phyloP scores from a whole-genome alignment of 2,329 filamentous ascomycete species.

The Trichoderma brevicompactum region DNA sequence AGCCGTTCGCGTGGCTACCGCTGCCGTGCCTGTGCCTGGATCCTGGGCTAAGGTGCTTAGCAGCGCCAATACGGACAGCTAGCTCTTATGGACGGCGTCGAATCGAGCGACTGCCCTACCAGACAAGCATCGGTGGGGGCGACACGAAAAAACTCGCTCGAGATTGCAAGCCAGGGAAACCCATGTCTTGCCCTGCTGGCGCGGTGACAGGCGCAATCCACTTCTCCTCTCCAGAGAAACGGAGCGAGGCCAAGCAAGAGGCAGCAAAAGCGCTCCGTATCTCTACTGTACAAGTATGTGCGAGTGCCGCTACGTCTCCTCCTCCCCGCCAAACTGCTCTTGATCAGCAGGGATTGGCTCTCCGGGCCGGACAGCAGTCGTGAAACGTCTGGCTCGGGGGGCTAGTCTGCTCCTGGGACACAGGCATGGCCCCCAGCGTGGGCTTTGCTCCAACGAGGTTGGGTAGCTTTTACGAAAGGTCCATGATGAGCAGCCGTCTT shows the following conservation, averaged over 20 bases:
- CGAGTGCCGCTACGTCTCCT: background rate
- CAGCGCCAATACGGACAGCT: conserved; percentile 3
- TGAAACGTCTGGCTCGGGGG: conserved; percentile 23
- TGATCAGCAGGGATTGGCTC: conserved; percentile 26
- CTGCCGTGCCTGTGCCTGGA: background rate
- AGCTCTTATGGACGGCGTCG: conserved; percentile 5
- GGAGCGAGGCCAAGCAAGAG: background rate
- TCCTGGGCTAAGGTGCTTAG: background rate
- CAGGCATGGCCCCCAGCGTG: conserved; percentile 8
- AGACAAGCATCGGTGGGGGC: conserved; percentile 11
- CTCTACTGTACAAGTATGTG: no score
- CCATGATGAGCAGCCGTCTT: background rate
- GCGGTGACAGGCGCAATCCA: background rate
- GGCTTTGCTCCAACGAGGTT: conserved; percentile 9
- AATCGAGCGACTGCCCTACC: conserved; percentile 7
- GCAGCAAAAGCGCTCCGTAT: background rate
- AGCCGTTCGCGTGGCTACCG: background rate
- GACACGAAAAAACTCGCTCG: conserved; percentile 19
- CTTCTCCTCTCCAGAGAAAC: conserved; percentile 1
- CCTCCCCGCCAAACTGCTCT: conserved; percentile 18
- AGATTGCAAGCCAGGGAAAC: conserved; percentile 17
- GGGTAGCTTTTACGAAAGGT: conserved; percentile 3
- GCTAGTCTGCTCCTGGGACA: conserved; percentile 19
- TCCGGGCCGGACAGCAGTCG: conserved; percentile 27
- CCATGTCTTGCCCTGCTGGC: background rate